A percentile compares a stretch with the other conserved stretches of the same genome.
phyloP scores from a whole-genome alignment of 1,284 basidiomycete species.

The Bondarzewia mesenterica region DNA sequence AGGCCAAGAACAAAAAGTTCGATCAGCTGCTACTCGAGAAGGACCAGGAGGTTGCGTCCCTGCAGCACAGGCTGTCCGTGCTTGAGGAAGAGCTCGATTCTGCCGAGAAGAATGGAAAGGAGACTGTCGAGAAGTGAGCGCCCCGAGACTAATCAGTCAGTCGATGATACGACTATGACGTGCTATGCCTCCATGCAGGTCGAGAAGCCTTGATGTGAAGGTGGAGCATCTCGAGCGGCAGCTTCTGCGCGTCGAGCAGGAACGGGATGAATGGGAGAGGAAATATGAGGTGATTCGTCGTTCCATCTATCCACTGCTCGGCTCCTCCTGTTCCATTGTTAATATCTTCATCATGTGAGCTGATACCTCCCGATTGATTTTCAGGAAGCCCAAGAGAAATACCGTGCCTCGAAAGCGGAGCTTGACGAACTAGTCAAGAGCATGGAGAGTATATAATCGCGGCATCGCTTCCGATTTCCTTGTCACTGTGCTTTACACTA shows the following conservation, averaged over 20 bases:
- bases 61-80: constrained; percentile 68
- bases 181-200: constrained; percentile 41
- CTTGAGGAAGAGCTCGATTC: constrained; percentile 91
- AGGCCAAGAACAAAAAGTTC: constrained; percentile 68
- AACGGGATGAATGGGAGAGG: constrained; percentile 91
- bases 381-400: constrained; percentile 74
- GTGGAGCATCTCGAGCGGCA: constrained; percentile 98
- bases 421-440: constrained; percentile 80
- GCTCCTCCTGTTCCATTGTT: constrained; percentile 5
- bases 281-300: constrained; percentile 76
- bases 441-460: constrained; percentile 72
- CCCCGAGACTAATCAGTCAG: too few relatives aligned
- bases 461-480: not conserved
- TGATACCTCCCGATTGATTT: constrained; percentile 1
- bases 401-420: constrained; percentile 72
- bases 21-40: constrained; percentile 72
- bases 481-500: not conserved
- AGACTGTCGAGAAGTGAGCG: constrained; percentile 65
- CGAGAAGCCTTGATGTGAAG: constrained; percentile 97
- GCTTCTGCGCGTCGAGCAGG: constrained; percentile 80
- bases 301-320: constrained; percentile 1
- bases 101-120: constrained; percentile 95
- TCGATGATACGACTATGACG: constrained; percentile 5
- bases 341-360: too few relatives aligned
- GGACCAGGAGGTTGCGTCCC: constrained; percentile 83